Evolutionary conservation across 371 early-diverging fungal genomes (phyloP).

Genomic region (Lichtheimia hyalospora): DNA sequence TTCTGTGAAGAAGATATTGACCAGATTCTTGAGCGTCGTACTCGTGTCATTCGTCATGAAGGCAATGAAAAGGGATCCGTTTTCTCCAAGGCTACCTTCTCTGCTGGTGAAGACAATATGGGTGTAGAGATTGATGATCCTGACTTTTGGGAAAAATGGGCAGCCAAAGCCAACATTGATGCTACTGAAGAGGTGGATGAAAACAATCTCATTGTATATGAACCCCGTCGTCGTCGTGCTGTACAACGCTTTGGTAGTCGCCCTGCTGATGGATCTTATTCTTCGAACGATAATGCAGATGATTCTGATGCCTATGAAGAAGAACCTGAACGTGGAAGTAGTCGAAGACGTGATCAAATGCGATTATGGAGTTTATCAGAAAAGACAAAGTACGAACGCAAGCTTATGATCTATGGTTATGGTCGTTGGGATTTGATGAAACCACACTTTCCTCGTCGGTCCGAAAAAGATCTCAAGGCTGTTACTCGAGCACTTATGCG

Average conservation of each 20-base stretch:
- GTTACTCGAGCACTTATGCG: conserved; percentile 47
- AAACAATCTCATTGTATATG: conserved; percentile 64
- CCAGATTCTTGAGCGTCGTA: conserved; percentile 89
- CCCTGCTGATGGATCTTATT: conserved; percentile 34
- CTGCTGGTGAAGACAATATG: conserved; percentile 51
- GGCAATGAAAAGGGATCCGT: conserved; percentile 76
- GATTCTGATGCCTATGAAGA: conserved; percentile 53
- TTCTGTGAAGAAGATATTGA: conserved; percentile 98
- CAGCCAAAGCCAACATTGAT: conserved; percentile 77
- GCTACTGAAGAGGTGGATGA: conserved; percentile 55
- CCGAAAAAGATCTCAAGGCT: conserved; percentile 60
- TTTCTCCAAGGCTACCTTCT: conserved; percentile 94
- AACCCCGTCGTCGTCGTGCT: conserved; percentile 67
- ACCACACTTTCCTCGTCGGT: conserved; percentile 56
- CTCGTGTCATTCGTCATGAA: conserved; percentile 85
- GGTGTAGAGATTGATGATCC: conserved; percentile 92
- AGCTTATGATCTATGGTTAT: conserved; percentile 82
- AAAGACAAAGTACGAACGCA: conserved; percentile 76
- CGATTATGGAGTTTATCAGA: conserved; percentile 80
- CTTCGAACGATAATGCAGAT: conserved; percentile 43
- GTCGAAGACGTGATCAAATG: conserved; percentile 33
- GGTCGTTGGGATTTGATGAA: conserved; percentile 75
- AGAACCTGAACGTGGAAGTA: conserved; percentile 28
- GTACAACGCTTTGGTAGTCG: conserved; percentile 57
- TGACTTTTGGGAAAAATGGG: conserved; percentile 97